Percentiles rank a stretch among this genome's conserved stretches.
Conservation (phyloP, 306 rosid species). For the Styphnolobium japonicum region DNA sequence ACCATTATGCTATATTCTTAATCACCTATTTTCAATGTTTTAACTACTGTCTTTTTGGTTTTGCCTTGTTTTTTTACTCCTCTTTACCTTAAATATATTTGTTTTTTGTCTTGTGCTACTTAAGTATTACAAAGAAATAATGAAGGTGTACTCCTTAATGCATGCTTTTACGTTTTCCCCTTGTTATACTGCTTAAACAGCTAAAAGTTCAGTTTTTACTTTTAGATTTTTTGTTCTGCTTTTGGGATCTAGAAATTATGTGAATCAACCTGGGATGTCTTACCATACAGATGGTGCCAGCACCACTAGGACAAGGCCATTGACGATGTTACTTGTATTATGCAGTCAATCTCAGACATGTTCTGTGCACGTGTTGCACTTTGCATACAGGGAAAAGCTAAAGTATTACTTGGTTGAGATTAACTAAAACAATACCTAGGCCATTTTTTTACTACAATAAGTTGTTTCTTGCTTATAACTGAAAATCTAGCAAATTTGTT, state of each 20-base stretch:
- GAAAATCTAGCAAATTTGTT: neutral
- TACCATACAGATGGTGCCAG: too few species aligned
- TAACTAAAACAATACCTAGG: neutral
- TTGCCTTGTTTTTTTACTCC: neutral
- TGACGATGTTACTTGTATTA: too few species aligned
- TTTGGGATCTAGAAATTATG: too few species aligned
- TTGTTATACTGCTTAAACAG: too few species aligned
- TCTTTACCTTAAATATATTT: neutral
- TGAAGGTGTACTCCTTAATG: neutral
- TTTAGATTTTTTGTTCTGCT: too few species aligned
- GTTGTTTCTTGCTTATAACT: neutral
- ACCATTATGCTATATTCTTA: neutral
- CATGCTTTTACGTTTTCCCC: too few species aligned
- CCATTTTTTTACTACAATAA: neutral
- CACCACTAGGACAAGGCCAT: too few species aligned
- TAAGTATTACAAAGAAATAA: neutral
- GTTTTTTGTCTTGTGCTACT: neutral
- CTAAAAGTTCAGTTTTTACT: too few species aligned
- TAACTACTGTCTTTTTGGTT: neutral
- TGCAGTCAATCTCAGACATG: too few species aligned
- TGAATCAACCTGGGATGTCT: too few species aligned
- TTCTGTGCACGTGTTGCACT: neutral
- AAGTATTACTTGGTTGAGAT: neutral
- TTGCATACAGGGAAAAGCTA: neutral
- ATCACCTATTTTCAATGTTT: neutral